Base-by-base conservation (phyloP, 768 basidiomycete genomes). In the Clitopilus passeckerianus region DNA sequence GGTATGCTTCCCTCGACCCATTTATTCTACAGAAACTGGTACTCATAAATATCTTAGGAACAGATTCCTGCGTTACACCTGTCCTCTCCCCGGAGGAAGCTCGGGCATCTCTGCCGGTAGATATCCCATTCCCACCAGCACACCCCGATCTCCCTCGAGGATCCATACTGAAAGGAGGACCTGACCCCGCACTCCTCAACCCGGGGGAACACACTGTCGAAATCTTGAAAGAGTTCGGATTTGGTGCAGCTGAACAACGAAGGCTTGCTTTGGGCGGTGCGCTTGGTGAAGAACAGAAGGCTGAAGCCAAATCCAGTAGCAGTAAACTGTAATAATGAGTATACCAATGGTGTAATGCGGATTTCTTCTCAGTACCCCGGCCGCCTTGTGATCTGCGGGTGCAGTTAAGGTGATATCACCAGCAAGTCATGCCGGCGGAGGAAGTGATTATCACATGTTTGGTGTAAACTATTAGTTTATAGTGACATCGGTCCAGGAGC, bases 21-120 rank as follows among this genome's bases (percentile, higher is more conserved):
- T 53, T 35, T 30, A 7, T 41, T 22, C 27, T 2, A 9, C n/a
- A 34, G 53, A 41, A 34, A 57, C 9, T 58, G n/a, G 27, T 53
- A 12, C 59, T 30, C 12, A 50, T 33, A 30, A 44, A 35, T 12
- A 50, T 9, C 12, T 34, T 53, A 91, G 90, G 79, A 27, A 86
- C 81, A 12, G 90, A 92, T 60, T 86, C 88, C 7, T 92, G 90
- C 66, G 80, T 80, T 9, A 72, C 89, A 14, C 90, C 90, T 0
- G 86, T 92, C 30, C 75, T 91, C 24, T 77, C 82, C 5, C 80
- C 86, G 0, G 65, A 71, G 23, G 90, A 92, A 76, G 89, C 87
- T 5, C 79, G 76, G 1, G 71, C 68, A 33, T 68, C 80, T 23
- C 71, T 78, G 58, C 64, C 75, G 14, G 65, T 75, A 2, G 71